These are phyloP conservation scores for Serendipita vermifera DNA, from an alignment of 768 basidiomycete genomes.

Conservation along the genomic window DNA sequence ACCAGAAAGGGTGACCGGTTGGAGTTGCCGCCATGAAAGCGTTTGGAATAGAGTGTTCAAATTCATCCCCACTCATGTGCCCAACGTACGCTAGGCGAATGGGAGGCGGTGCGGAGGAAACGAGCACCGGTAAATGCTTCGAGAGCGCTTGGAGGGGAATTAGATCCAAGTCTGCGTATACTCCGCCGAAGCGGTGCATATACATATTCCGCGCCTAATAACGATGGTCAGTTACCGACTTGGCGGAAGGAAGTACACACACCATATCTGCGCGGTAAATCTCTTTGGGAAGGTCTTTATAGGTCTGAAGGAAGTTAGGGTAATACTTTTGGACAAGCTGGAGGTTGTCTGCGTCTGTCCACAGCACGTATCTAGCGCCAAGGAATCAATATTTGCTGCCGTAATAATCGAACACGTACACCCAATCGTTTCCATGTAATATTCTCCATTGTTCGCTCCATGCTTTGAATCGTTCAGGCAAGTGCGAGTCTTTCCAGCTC, in stretches of 20 bases:
- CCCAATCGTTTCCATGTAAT: neutral
- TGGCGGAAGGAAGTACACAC: neutral
- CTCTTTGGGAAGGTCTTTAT: neutral
- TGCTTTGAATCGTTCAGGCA: neutral
- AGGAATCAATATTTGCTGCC: neutral
- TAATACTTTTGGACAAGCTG: neutral
- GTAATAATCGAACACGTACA: neutral
- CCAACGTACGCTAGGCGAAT: neutral
- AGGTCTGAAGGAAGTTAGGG: neutral
- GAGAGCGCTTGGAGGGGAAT: neutral
- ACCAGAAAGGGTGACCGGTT: conserved; percentile 4
- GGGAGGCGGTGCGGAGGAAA: neutral
- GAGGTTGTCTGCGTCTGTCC: conserved; percentile 5
- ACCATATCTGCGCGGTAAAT: conserved; percentile 8
- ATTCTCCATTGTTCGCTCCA: conserved; percentile 6
- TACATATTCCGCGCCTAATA: conserved; percentile 4
- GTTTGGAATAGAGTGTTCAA: conserved; percentile 7
- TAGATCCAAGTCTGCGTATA: conserved; percentile 6
- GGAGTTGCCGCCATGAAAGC: conserved; percentile 4
- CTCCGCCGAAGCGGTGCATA: neutral
- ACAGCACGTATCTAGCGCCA: neutral
- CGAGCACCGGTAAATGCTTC: neutral
- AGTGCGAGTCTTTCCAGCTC: neutral
- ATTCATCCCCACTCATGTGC: conserved; percentile 2
- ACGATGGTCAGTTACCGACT: neutral